phyloP scores from a whole-genome alignment of 208 protist species.

The Balamuthia mandrillaris region DNA sequence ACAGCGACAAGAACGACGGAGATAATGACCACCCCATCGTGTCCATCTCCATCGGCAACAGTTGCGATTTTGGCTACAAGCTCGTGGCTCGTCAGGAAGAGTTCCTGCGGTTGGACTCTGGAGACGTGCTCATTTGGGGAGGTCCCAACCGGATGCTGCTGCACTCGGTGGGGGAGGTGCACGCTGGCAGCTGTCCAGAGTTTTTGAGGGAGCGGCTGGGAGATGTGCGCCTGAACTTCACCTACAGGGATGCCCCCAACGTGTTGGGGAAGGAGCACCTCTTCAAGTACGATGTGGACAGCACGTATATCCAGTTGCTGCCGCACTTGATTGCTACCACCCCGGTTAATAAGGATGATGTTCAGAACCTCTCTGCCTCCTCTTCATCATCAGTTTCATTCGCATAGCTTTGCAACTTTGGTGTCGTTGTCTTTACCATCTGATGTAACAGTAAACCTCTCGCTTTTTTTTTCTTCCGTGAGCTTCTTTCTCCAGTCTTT shows the following conservation, averaged over 20 bases:
- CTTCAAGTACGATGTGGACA: background rate
- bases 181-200: background rate
- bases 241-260: conserved; percentile 44
- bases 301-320: too few relatives aligned
- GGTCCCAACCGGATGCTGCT: conserved; percentile 42
- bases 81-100: background rate
- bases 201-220: background rate
- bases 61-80: conserved; percentile 46
- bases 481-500: too few relatives aligned
- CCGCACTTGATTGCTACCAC: too few relatives aligned
- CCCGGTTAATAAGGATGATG: too few relatives aligned
- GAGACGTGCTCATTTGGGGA: conserved; percentile 49
- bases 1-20: conserved; percentile 41
- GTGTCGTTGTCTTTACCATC: too few relatives aligned
- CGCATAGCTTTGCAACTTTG: too few relatives aligned
- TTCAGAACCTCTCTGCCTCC: too few relatives aligned
- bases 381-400: too few relatives aligned
- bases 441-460: too few relatives aligned
- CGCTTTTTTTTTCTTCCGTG: too few relatives aligned
- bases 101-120: background rate
- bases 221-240: conserved; percentile 41
- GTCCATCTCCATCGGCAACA: conserved; percentile 43
- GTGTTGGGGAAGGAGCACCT: conserved; percentile 9
- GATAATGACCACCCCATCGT: conserved; percentile 57
- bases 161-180: conserved; percentile 38